Evolutionary conservation across 805 yeast genomes (phyloP).

Genomic region (Metschnikowia bowlesiae): DNA sequence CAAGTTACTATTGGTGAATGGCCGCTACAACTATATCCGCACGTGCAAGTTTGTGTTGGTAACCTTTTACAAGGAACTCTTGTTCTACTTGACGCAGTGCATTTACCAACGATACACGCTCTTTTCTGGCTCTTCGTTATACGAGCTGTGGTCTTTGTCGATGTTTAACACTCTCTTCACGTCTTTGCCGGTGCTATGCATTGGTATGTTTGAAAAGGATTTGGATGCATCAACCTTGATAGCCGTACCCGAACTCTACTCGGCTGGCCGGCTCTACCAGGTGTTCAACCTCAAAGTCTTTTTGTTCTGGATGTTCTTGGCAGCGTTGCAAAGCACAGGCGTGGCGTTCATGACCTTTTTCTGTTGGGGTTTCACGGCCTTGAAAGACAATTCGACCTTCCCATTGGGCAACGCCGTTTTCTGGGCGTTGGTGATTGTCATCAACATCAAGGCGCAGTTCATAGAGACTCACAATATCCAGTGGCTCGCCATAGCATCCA

Average conservation of each 20-base stretch:
- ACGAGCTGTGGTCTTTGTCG: conserved; percentile 93
- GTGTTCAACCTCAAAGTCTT: conserved; percentile 71
- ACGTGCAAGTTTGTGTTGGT: conserved; percentile 88
- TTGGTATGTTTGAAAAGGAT: conserved; percentile 96
- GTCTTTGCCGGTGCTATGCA: conserved; percentile 81
- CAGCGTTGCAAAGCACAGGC: conserved; percentile 66
- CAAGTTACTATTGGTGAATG: conserved; percentile 86
- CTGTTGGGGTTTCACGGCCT: conserved; percentile 67
- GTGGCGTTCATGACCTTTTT: conserved; percentile 63
- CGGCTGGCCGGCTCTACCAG: conserved; percentile 67
- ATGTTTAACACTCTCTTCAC: conserved; percentile 97
- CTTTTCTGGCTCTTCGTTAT: conserved; percentile 89
- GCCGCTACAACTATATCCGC: conserved; percentile 89
- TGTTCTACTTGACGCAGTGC: conserved; percentile 85
- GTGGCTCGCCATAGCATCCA: conserved; percentile 61
- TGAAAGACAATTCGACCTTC: conserved; percentile 70
- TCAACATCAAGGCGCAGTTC: conserved; percentile 74
- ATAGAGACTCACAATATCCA: conserved; percentile 77
- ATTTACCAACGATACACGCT: conserved; percentile 80
- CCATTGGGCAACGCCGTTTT: conserved; percentile 78
- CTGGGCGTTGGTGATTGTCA: conserved; percentile 65
- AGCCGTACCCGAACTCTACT: conserved; percentile 87
- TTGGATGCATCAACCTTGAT: conserved; percentile 80
- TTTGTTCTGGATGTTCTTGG: conserved; percentile 72
- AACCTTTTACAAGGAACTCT: conserved; percentile 90